Conservation (phyloP, 2,329 filamentous ascomycete genomes). For the Verticillium albo-atrum region DNA sequence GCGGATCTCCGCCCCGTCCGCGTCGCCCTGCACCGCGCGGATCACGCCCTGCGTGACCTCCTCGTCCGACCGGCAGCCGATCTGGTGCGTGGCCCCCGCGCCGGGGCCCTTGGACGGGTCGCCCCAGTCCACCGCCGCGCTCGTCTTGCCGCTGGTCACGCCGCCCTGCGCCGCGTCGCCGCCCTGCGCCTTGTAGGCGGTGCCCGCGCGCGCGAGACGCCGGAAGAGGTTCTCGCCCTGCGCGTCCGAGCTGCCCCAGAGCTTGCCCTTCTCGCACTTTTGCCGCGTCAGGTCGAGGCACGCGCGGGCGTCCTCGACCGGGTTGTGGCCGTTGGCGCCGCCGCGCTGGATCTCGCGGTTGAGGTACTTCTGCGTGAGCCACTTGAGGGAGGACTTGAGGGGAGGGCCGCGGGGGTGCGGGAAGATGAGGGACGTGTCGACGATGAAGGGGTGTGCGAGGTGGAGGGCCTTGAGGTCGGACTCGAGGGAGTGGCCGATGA, state of each 20-base stretch:
- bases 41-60: constrained; percentile 52
- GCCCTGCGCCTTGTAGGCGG: constrained; percentile 57
- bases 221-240: constrained; percentile 87
- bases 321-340: constrained; percentile 74
- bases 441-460: constrained; percentile 85
- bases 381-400: constrained; percentile 87
- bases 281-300: constrained; percentile 91
- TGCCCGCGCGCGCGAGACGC: constrained; percentile 63
- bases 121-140: constrained; percentile 86
- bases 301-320: constrained; percentile 85
- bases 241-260: constrained; percentile 77
- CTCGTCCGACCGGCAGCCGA: constrained; percentile 56
- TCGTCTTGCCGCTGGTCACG: constrained; percentile 53
- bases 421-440: constrained; percentile 87
- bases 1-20: constrained; percentile 51
- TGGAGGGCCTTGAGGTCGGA: constrained; percentile 80
- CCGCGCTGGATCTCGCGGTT: constrained; percentile 83
- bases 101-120: constrained; percentile 61
- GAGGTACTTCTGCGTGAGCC: constrained; percentile 80
- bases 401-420: constrained; percentile 87
- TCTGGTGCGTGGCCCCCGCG: constrained; percentile 49
- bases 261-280: constrained; percentile 89
- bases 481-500: constrained; percentile 77
- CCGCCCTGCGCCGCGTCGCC: constrained; percentile 53
- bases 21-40: constrained; percentile 55